phyloP scores from a whole-genome alignment of 495 filamentous ascomycete species.

The Xylaria flabelliformis region DNA sequence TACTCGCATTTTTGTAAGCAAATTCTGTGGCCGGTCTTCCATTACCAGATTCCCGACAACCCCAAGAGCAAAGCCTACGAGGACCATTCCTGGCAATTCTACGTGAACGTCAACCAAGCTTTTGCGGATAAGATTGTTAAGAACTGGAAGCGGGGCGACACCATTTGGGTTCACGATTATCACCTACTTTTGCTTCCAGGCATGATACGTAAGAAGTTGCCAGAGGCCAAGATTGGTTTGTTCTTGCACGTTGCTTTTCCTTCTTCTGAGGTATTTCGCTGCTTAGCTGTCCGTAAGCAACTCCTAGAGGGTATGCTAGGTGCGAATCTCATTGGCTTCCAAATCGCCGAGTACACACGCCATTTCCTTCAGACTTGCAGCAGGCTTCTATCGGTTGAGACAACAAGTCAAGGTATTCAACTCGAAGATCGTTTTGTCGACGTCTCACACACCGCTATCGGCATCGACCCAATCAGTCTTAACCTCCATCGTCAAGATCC shows the following conservation, averaged over 20 bases:
- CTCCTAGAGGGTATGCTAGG: conserved; percentile 90
- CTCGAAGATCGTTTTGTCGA: conserved; percentile 93
- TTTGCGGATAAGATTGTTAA: conserved; percentile 88
- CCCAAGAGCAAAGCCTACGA: conserved; percentile 97
- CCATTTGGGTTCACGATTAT: conserved; percentile 95
- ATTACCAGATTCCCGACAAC: conserved; percentile 95
- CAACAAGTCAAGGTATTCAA: conserved; percentile 84
- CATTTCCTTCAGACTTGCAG: conserved; percentile 96
- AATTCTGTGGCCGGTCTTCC: conserved; percentile 89
- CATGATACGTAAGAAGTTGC: conserved; percentile 86
- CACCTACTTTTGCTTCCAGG: conserved; percentile 89
- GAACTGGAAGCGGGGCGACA: conserved; percentile 89
- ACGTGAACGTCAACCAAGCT: conserved; percentile 85
- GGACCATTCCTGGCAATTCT: conserved; percentile 95
- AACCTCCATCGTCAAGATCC: conserved; percentile 71
- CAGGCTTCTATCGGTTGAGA: conserved; percentile 82
- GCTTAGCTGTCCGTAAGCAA: conserved; percentile 80
- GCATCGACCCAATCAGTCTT: conserved; percentile 82
- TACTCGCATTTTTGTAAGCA: conserved; percentile 94
- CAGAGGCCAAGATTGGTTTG: conserved; percentile 92
- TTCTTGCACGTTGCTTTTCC: conserved; percentile 95
- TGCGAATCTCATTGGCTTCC: conserved; percentile 88
- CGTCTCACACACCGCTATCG: conserved; percentile 75
- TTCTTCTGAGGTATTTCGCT: conserved; percentile 93
- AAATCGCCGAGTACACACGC: conserved; percentile 87